These are phyloP conservation scores for Aegilops sharonensis DNA, from an alignment of 176 grass and related monocot genomes.

Conservation along the genomic window DNA sequence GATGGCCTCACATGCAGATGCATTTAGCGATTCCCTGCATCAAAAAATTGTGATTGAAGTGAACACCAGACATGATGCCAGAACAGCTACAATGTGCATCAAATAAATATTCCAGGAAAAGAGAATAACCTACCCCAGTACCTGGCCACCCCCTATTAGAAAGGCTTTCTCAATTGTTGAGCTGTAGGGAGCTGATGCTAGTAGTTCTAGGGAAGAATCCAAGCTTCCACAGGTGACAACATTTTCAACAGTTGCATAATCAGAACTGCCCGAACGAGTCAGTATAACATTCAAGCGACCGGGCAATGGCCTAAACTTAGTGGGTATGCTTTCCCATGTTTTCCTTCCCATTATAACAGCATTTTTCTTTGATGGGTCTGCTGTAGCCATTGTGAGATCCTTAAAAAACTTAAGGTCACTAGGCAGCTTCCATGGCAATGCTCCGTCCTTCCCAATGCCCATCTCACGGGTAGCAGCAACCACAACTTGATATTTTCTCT, in stretches of 20 bases:
- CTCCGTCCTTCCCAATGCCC: constrained; percentile 82
- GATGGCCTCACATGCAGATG: constrained; percentile 76
- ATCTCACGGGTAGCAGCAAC: constrained; percentile 77
- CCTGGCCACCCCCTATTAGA: constrained; percentile 73
- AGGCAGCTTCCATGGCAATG: constrained; percentile 77
- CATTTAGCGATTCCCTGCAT: constrained; percentile 68
- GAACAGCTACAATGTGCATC: neutral
- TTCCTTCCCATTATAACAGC: constrained; percentile 93
- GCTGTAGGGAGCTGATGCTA: constrained; percentile 68
- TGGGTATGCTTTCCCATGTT: constrained; percentile 89
- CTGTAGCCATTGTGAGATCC: constrained; percentile 57
- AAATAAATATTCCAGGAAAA: neutral
- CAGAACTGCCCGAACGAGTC: constrained; percentile 79
- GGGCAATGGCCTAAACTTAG: constrained; percentile 53
- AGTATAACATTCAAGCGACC: constrained; percentile 87
- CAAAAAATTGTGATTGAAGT: neutral
- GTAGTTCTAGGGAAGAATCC: constrained; percentile 65
- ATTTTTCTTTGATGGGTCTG: constrained; percentile 81
- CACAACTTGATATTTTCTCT: constrained; percentile 70
- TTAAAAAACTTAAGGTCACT: constrained; percentile 83
- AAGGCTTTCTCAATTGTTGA: constrained; percentile 81
- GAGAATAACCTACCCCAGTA: constrained; percentile 56
- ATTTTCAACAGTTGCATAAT: constrained; percentile 69
- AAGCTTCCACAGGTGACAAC: constrained; percentile 78
- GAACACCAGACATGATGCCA: neutral